Evolutionary conservation across 2,329 filamentous ascomycete genomes (phyloP).

Genomic region (Ophiosphaerella herpotricha): DNA sequence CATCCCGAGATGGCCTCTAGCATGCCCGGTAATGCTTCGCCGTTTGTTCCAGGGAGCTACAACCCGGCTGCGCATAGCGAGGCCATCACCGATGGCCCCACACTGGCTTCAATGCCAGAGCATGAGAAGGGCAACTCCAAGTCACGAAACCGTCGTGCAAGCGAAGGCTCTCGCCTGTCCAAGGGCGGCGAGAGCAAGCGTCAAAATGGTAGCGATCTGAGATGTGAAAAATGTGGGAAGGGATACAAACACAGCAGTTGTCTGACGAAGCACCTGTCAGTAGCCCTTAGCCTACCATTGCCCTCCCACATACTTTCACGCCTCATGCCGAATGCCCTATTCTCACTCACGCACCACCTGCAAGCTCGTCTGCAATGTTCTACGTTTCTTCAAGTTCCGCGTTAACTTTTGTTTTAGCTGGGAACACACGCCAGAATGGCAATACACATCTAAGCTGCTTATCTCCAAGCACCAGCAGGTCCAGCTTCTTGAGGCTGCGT

Average conservation of each 20-base stretch:
- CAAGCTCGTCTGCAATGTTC: slow-evolving; percentile 7
- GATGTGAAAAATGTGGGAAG: slow-evolving; percentile 98
- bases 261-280: slow-evolving; percentile 99
- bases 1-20: slow-evolving; percentile 70
- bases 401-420: slow-evolving; percentile 68
- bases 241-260: slow-evolving; percentile 99
- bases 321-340: slow-evolving; percentile 46
- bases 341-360: slow-evolving; percentile 18
- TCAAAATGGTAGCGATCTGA: slow-evolving; percentile 80
- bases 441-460: slow-evolving; percentile 92
- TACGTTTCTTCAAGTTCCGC: slow-evolving; percentile 21
- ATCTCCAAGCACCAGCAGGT: slow-evolving; percentile 99
- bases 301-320: slow-evolving; percentile 51
- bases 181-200: slow-evolving; percentile 77
- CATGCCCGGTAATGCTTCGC: slow-evolving; percentile 61
- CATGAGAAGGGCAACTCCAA: slow-evolving; percentile 56
- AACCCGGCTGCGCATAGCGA: slow-evolving; percentile 52
- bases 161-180: slow-evolving; percentile 81
- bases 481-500: slow-evolving; percentile 93
- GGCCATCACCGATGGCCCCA: slow-evolving; percentile 70
- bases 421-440: slow-evolving; percentile 99
- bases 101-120: slow-evolving; percentile 56
- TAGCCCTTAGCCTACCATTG: slow-evolving; percentile 61
- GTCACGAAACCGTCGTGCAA: slow-evolving; percentile 66
- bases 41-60: slow-evolving; percentile 45